Conservation (phyloP, 345 rosid species). For the Acer yangbiense region DNA sequence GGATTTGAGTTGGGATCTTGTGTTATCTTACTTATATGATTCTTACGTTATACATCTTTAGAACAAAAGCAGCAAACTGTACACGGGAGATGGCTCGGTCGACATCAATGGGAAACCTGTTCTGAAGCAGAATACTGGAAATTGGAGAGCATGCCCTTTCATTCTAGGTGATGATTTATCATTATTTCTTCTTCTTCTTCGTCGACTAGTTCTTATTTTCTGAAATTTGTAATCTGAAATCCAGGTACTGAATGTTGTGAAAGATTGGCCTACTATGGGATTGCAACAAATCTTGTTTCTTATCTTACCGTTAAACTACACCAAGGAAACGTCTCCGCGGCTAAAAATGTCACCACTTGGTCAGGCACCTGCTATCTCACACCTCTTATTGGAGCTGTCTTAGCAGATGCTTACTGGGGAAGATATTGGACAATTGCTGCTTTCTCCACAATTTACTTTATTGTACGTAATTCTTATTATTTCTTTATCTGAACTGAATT, state of each 20-base stretch:
- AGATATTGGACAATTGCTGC: slow-evolving; percentile 94
- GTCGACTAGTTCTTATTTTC: slow-evolving; percentile 5
- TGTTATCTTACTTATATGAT: too few species aligned
- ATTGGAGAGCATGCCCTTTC: slow-evolving; percentile 97
- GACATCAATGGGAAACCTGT: slow-evolving; percentile 71
- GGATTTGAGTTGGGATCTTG: too few species aligned
- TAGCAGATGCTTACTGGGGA: slow-evolving; percentile 99
- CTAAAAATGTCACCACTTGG: slow-evolving; percentile 90
- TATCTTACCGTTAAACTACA: slow-evolving; percentile 77
- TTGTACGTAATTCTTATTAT: slow-evolving; percentile 41
- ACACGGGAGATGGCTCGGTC: slow-evolving; percentile 95
- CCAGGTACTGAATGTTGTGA: slow-evolving; percentile 94
- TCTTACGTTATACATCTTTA: too few species aligned
- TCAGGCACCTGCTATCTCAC: slow-evolving; percentile 90
- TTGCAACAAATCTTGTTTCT: slow-evolving; percentile 82
- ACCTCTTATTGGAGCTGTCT: slow-evolving; percentile 85
- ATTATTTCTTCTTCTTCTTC: background rate
- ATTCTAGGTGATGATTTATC: slow-evolving; percentile 66
- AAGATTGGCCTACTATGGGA: slow-evolving; percentile 92
- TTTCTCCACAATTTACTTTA: slow-evolving; percentile 80
- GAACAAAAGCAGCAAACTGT: slow-evolving; percentile 35
- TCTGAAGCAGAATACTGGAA: slow-evolving; percentile 79
- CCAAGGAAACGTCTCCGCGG: slow-evolving; percentile 90
- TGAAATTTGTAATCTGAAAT: slow-evolving; percentile 18
- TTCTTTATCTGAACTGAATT: background rate